Base-by-base conservation (phyloP, 2,329 filamentous ascomycete species). In the Cadophora sp. region DNA sequence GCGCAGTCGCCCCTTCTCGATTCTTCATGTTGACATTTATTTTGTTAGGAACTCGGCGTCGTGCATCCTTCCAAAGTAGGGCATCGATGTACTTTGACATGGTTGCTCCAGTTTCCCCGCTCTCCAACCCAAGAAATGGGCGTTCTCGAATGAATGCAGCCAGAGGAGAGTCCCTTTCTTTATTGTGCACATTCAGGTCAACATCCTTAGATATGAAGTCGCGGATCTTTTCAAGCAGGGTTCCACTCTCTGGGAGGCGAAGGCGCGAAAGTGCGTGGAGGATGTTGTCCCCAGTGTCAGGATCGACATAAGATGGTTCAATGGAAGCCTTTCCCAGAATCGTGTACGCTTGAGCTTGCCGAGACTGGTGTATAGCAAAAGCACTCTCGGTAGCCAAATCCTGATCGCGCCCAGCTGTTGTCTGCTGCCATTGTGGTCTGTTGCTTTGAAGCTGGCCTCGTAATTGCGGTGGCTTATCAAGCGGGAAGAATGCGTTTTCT, bases 51-150 rank as follows among this genome's bases (percentile, higher is more conserved):
- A 69, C n/a, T 14, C 61, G 56, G 11, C 46, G 43, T 55, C 65
- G 46, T 1, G 40, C 22, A 65, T 69, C 65, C 27, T 64, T 67
- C 68, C 64, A 66, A 3, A 66, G 64, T 8, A 66, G 56, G 1
- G 64, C 64, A 22, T 66, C 64, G 19, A 71, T 61, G 29, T 71
- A 71, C 53, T 71, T 71, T 7, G 65, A 69, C 62, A 69, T 68
- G 8, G 68, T 69, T 50, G 65, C 64, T 27, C 64, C 64, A 1
- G 64, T 66, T n/a, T 66, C 66, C 6, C 62, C 55, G 24, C 46
- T 60, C 29, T 65, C 62, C 5, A 66, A 22, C 19, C 64, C 40
- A 6, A 53, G 29, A 9, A 53, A 66, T 4, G 64, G 64, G 1
- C 64, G 55, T 22, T 61, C 56, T 2, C 34, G 56, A 9, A 66